Evolutionary conservation across 2,329 filamentous ascomycete genomes (phyloP).

Genomic region (Stemphylium lycopersici): DNA sequence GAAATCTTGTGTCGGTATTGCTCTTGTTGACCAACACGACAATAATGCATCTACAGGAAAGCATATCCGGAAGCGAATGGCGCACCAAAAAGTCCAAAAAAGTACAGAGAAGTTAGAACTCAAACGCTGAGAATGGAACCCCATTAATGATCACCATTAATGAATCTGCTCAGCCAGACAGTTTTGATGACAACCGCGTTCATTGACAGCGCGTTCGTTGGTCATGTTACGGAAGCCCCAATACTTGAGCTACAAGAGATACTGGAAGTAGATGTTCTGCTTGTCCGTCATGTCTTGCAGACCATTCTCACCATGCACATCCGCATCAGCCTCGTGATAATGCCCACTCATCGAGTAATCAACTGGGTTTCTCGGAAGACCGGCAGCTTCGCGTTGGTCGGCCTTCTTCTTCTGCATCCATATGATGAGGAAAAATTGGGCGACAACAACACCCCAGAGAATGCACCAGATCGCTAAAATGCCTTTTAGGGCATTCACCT

Average conservation of each 20-base stretch:
- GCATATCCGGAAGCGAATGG: no score
- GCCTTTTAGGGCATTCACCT: constrained; percentile 30
- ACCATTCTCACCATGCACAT: constrained; percentile 31
- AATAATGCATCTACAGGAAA: not conserved
- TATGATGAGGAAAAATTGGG: constrained; percentile 21
- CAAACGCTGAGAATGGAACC: no score
- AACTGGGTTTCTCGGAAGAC: constrained; percentile 23
- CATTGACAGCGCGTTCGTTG: not conserved
- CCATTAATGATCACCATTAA: no score
- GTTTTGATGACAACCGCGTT: not conserved
- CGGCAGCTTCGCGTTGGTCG: constrained; percentile 28
- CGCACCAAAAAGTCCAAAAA: no score
- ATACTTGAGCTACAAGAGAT: constrained; percentile 14
- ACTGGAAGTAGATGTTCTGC: constrained; percentile 31
- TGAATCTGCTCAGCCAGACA: not conserved
- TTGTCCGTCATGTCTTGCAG: constrained; percentile 32
- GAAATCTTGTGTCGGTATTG: not conserved
- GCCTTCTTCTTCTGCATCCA: constrained; percentile 32
- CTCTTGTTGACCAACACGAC: not conserved
- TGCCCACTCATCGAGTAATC: constrained; percentile 27
- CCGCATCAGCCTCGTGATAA: constrained; percentile 23
- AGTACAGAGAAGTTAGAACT: no score
- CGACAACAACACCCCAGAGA: constrained; percentile 24
- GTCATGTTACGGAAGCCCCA: no score
- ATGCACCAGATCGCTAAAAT: constrained; percentile 32